Conservation (phyloP, 352 stramenopile genomes). For the Elongisporangium senticosum region DNA sequence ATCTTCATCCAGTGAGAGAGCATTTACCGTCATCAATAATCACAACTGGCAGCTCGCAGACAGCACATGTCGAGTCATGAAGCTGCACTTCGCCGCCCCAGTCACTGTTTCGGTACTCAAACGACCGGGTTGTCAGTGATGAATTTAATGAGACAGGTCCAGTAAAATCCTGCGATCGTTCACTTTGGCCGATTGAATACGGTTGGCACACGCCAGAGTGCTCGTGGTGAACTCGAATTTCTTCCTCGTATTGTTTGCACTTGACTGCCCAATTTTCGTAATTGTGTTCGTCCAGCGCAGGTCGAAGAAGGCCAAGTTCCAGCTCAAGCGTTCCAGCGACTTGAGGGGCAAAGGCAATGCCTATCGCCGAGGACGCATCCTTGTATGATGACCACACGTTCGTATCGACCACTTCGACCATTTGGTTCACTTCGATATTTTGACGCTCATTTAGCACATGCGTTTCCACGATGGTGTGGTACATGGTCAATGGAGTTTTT, state of each 20-base stretch:
- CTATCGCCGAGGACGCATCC: slow-evolving; percentile 35
- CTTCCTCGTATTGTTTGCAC: slow-evolving; percentile 45
- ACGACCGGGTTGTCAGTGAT: slow-evolving; percentile 36
- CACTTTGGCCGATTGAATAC: background rate
- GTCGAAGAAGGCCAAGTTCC: slow-evolving; percentile 36
- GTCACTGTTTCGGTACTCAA: slow-evolving; percentile 81
- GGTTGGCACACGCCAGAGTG: background rate
- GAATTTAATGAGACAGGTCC: background rate
- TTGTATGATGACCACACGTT: slow-evolving; percentile 81
- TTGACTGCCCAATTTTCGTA: slow-evolving; percentile 52
- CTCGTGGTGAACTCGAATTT: slow-evolving; percentile 13
- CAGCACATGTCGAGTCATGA: slow-evolving; percentile 67
- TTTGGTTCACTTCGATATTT: slow-evolving; percentile 53
- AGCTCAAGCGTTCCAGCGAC: slow-evolving; percentile 61
- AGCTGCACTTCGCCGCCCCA: slow-evolving; percentile 85
- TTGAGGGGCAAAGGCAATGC: slow-evolving; percentile 66
- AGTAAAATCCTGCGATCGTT: background rate
- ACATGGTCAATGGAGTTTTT: slow-evolving; percentile 57
- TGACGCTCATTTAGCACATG: slow-evolving; percentile 64
- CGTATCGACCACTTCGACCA: slow-evolving; percentile 78
- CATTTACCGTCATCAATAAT: slow-evolving; percentile 70
- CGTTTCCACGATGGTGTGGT: slow-evolving; percentile 73
- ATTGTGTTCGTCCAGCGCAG: slow-evolving; percentile 36
- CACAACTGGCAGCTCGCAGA: slow-evolving; percentile 76
- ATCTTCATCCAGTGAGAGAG: slow-evolving; percentile 2